Conservation (phyloP, 2,329 filamentous ascomycete species). For the Pseudocercospora fijiensis region DNA sequence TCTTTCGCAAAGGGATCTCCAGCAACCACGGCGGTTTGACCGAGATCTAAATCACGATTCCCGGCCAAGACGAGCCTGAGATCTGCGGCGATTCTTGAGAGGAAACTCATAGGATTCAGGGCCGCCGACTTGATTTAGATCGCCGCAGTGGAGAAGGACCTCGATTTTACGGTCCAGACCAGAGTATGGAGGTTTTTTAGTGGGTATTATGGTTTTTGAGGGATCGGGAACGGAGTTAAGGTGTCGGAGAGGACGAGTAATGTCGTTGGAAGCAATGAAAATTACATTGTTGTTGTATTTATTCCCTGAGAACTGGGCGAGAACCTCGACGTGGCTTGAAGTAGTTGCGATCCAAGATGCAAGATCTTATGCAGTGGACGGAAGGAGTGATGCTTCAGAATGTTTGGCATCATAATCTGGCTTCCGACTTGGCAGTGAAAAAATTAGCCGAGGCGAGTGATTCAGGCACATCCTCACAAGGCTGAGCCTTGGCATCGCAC, state of each 20-base stretch:
- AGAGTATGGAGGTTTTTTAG: neutral
- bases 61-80: neutral
- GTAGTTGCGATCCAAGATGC: too few relatives aligned
- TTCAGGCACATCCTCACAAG: neutral
- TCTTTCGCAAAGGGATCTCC: too few relatives aligned
- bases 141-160: neutral
- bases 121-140: neutral
- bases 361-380: too few relatives aligned
- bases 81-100: neutral
- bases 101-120: neutral
- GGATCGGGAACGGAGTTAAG: neutral
- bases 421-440: too few relatives aligned
- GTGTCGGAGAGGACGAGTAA: too few relatives aligned
- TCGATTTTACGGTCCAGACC: neutral
- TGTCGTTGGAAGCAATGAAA: too few relatives aligned
- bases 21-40: neutral
- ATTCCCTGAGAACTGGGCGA: too few relatives aligned
- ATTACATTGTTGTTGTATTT: neutral
- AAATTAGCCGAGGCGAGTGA: neutral
- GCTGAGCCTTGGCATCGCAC: neutral
- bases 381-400: too few relatives aligned
- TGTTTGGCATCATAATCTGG: too few relatives aligned
- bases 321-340: too few relatives aligned
- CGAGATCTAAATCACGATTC: neutral
- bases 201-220: neutral